These are phyloP conservation scores for Castanea sativa DNA, from an alignment of 306 rosid genomes.

Conservation along the genomic window DNA sequence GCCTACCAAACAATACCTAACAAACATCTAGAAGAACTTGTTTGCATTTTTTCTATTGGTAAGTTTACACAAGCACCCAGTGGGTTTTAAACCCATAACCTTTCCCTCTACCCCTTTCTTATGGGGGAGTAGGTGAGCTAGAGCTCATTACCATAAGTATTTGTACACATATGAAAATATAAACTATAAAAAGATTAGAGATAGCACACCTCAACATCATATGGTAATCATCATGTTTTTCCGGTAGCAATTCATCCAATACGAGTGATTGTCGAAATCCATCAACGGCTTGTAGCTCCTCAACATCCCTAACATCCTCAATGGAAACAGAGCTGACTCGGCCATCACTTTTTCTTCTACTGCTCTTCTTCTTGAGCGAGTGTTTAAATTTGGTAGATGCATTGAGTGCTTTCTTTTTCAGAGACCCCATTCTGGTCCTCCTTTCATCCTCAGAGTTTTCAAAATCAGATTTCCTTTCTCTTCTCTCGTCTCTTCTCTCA, in stretches of 20 bases:
- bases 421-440: conserved; percentile 80
- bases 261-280: conserved; percentile 67
- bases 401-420: conserved; percentile 88
- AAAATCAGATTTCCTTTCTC: conserved; percentile 88
- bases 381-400: conserved; percentile 94
- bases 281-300: conserved; percentile 84
- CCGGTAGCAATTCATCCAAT: conserved; percentile 80
- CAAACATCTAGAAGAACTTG: not conserved
- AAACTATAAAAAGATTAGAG: conserved; percentile 1
- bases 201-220: conserved; percentile 72
- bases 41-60: not conserved
- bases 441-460: conserved; percentile 96
- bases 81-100: no score
- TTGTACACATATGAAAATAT: not conserved
- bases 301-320: conserved; percentile 89
- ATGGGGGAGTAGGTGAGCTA: no score
- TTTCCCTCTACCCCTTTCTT: no score
- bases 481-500: conserved; percentile 60
- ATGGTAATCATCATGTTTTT: conserved; percentile 83
- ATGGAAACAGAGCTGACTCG: conserved; percentile 96
- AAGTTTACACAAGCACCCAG: no score
- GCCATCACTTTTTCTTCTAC: conserved; percentile 77
- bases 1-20: not conserved
- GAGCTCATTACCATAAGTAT: not conserved
- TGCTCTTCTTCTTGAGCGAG: conserved; percentile 84